Evolutionary conservation across 139 green algal species (phyloP).

Genomic region (Picochlorum sp.): DNA sequence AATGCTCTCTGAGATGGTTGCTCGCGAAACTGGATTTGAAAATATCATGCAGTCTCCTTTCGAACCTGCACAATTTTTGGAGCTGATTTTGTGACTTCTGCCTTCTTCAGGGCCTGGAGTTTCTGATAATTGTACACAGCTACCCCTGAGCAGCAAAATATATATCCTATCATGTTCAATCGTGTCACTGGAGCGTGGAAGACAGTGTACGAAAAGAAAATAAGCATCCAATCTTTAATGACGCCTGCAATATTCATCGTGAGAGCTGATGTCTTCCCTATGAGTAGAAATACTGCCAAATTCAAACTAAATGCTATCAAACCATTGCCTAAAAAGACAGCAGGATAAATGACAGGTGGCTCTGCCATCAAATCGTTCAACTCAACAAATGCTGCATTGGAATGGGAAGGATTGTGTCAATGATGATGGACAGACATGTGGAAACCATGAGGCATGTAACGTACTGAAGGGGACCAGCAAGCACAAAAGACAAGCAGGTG

Average conservation of each 20-base stretch:
- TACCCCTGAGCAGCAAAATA: conserved; percentile 44
- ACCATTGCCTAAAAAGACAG: conserved; percentile 76
- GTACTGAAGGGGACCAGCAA: conserved; percentile 33
- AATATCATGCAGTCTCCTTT: neutral
- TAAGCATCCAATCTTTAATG: conserved; percentile 91
- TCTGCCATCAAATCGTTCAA: conserved; percentile 8
- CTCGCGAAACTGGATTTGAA: neutral
- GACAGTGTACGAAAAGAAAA: conserved; percentile 79
- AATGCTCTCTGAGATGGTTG: neutral
- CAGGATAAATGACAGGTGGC: conserved; percentile 24
- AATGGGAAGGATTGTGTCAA: neutral
- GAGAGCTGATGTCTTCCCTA: conserved; percentile 89
- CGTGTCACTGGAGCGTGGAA: conserved; percentile 80
- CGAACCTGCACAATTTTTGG: conserved; percentile 1
- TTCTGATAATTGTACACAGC: conserved; percentile 38
- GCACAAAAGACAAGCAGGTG: conserved; percentile 35
- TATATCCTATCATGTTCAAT: conserved; percentile 78
- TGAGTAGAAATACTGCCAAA: conserved; percentile 82
- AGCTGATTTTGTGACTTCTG: conserved; percentile 9
- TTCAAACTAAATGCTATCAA: conserved; percentile 69
- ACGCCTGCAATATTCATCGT: conserved; percentile 97
- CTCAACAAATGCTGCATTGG: conserved; percentile 12
- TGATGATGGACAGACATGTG: neutral
- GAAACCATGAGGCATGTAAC: neutral
- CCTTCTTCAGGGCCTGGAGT: conserved; percentile 23